These are phyloP conservation scores for Parietaria judaica DNA, from an alignment of 306 rosid genomes.

Conservation along the genomic window DNA sequence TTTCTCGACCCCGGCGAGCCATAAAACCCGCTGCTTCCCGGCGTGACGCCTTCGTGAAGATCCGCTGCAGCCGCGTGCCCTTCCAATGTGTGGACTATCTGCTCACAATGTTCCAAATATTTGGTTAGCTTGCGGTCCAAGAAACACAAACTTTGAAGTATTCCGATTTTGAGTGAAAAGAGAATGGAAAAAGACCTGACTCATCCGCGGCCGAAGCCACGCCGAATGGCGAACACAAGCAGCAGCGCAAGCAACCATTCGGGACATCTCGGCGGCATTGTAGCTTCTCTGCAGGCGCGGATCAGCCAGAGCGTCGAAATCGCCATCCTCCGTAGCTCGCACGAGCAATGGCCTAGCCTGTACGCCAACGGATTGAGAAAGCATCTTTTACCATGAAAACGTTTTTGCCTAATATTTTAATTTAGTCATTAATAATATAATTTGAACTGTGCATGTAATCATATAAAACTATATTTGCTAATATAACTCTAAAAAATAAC, in stretches of 20 bases:
- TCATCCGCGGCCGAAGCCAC: conserved; percentile 21
- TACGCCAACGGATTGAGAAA: not conserved
- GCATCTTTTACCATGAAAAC: too few relatives aligned
- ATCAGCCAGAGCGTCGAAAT: conserved; percentile 15
- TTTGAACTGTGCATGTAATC: too few relatives aligned
- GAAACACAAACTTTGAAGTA: not conserved
- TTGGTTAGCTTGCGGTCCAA: not conserved
- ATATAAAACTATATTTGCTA: too few relatives aligned
- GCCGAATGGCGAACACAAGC: conserved; percentile 25
- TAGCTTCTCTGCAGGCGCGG: conserved; percentile 17
- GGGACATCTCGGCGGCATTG: conserved; percentile 14
- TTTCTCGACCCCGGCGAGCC: conserved; percentile 22
- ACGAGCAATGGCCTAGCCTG: conserved; percentile 29
- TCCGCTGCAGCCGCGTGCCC: conserved; percentile 34
- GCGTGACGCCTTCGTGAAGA: conserved; percentile 24
- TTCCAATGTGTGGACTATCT: conserved; percentile 47
- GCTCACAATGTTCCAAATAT: conserved; percentile 7
- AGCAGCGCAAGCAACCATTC: conserved; percentile 22
- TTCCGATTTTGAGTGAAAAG: not conserved
- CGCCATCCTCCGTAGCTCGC: conserved; percentile 14
- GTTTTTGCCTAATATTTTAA: too few relatives aligned
- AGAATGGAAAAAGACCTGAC: conserved; percentile 7
- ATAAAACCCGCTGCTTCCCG: conserved; percentile 18
- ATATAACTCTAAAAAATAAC: too few relatives aligned
- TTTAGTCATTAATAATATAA: too few relatives aligned